Base-by-base conservation (phyloP, 2,329 filamentous ascomycete genomes). In the Berkeleyomyces basicola region DNA sequence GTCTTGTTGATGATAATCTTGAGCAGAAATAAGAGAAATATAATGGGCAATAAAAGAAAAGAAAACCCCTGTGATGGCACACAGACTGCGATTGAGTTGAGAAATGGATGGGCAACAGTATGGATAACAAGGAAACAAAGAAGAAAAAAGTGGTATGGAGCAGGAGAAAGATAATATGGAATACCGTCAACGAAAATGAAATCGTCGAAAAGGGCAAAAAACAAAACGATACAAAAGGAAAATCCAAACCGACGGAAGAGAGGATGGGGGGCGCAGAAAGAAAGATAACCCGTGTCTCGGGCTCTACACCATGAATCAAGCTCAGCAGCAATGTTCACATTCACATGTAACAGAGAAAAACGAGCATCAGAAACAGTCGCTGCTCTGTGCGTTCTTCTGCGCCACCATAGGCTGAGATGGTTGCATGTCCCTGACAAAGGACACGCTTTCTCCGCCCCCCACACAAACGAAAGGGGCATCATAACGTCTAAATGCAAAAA, bases 401-500 rank as follows among this genome's bases (percentile, higher is more conserved):
- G 23, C 23, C 23, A 23, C 23, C 2, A 23, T 23, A 23, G 23
- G 23, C 23, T 23, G 23, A 23, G 23, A 23, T 36, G n/a, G 42
- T 9, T 44, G 39, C 37, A n/a, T 14, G 31, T 60, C 58, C 51
- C 57, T 47, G 40, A 61, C 23, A 63, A 60, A 57, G 47, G 58
- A 43, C 58, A 23, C 61, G 14, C 33, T 23, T 37, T 23, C 33
- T 11, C 33, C 14, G 36, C 53, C 47, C 37, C 46, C 51, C 10
- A 4, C 47, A 62, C 51, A 58, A 62, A 58, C 51, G 42, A 63
- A 43, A 63, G 58, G 55, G 63, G 53, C 59, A 64, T 62, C 59
- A 44, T 64, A 51, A 64, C 60, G 63, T 64, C 63, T 64, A 64
- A 64, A 59, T 61, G 59, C 57, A 64, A 64, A 64, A 61, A 51